A percentile compares a stretch with the other conserved stretches of the same genome.
phyloP scores from a whole-genome alignment of 768 basidiomycete species.

The Termitomyces sp. region DNA sequence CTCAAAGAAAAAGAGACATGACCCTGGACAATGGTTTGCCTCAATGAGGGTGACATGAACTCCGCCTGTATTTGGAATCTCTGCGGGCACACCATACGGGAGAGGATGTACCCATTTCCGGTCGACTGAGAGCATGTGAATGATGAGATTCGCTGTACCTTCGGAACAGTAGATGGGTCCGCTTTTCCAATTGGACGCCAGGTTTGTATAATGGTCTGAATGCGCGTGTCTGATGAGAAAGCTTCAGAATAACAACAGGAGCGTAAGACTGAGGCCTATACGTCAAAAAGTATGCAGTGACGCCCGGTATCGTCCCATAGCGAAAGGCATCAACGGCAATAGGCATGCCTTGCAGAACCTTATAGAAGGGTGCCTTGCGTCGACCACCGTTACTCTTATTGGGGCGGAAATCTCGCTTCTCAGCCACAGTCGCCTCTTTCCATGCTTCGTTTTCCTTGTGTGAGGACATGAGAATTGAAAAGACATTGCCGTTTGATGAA shows the following conservation, averaged over 20 bases:
- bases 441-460: slow-evolving; percentile 79
- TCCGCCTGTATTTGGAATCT: slow-evolving; percentile 80
- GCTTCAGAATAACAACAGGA: slow-evolving; percentile 14
- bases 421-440: slow-evolving; percentile 69
- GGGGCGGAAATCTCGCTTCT: slow-evolving; percentile 45
- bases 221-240: slow-evolving; percentile 76
- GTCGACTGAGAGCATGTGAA: slow-evolving; percentile 88
- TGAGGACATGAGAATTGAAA: slow-evolving; percentile 89
- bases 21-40: slow-evolving; percentile 98
- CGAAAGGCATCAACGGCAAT: slow-evolving; percentile 97
- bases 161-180: slow-evolving; percentile 97
- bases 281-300: slow-evolving; percentile 93
- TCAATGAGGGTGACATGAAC: slow-evolving; percentile 93
- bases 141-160: slow-evolving; percentile 88
- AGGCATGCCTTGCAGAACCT: slow-evolving; percentile 94
- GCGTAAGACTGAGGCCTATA: slow-evolving; percentile 27
- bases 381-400: slow-evolving; percentile 51
- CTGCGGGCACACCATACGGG: slow-evolving; percentile 72
- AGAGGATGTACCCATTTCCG: slow-evolving; percentile 86
- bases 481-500: slow-evolving; percentile 40
- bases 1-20: slow-evolving; percentile 91
- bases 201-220: slow-evolving; percentile 94
- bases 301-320: slow-evolving; percentile 86
- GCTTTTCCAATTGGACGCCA: slow-evolving; percentile 82
- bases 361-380: slow-evolving; percentile 91